Evolutionary conservation across 2,329 filamentous ascomycete species (phyloP).

Genomic region (Claviceps sp.): DNA sequence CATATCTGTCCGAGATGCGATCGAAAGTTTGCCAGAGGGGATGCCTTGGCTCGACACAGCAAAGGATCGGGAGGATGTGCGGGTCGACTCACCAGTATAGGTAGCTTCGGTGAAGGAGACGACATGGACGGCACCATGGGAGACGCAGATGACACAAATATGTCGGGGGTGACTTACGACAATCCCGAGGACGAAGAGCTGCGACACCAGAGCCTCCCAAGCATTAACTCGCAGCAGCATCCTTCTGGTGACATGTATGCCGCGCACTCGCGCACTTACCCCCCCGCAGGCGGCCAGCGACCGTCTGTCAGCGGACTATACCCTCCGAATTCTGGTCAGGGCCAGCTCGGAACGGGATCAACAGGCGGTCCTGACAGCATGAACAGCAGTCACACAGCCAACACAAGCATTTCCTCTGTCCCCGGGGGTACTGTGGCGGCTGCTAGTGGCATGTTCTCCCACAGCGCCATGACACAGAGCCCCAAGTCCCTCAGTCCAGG

Average conservation of each 20-base stretch:
- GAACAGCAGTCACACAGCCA: constrained; percentile 30
- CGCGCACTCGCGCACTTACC: constrained; percentile 65
- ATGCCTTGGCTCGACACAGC: constrained; percentile 86
- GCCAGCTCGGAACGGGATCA: constrained; percentile 36
- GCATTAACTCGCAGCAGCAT: constrained; percentile 55
- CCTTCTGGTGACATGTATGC: constrained; percentile 42
- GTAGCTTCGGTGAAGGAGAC: constrained; percentile 67
- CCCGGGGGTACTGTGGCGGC: constrained; percentile 32
- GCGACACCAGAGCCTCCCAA: constrained; percentile 58
- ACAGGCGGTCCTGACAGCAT: constrained; percentile 33
- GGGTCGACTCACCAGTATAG: constrained; percentile 75
- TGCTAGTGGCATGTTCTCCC: constrained; percentile 51
- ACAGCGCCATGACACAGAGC: constrained; percentile 69
- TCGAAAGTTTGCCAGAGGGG: constrained; percentile 85
- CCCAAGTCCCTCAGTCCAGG: constrained; percentile 72
- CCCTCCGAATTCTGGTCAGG: constrained; percentile 46
- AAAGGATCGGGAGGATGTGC: constrained; percentile 94
- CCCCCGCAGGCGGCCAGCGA: constrained; percentile 44
- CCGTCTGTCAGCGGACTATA: constrained; percentile 42
- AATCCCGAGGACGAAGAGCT: constrained; percentile 47
- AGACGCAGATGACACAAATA: constrained; percentile 41
- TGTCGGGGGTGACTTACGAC: constrained; percentile 44
- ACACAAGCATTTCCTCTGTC: constrained; percentile 35
- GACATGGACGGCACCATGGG: constrained; percentile 44
- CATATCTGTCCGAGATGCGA: constrained; percentile 93